Evolutionary conservation across 1,139 yeast genomes (phyloP).

Genomic region (Saccharomyces hybrid): DNA sequence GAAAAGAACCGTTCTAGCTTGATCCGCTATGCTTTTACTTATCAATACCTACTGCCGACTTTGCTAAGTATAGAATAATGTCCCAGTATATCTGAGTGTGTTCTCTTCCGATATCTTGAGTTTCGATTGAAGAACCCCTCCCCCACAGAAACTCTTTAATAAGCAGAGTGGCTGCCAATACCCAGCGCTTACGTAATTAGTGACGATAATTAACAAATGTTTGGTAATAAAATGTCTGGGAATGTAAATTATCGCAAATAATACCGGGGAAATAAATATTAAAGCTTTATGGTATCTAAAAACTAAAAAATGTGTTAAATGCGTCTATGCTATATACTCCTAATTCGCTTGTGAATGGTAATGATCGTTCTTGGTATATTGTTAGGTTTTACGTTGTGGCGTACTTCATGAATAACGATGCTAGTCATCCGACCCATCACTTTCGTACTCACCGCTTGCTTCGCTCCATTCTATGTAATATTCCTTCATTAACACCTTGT

Average conservation of each 20-base stretch:
- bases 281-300: not conserved
- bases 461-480: constrained; percentile 82
- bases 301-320: not conserved
- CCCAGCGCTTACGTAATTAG: not conserved
- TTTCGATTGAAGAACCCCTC: not conserved
- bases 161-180: not conserved
- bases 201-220: not conserved
- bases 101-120: not conserved
- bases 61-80: not conserved
- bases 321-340: not conserved
- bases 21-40: not conserved
- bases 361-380: not conserved
- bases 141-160: constrained; percentile 1
- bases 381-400: not conserved
- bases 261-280: not conserved
- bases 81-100: not conserved
- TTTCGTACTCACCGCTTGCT: constrained; percentile 51
- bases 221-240: not conserved
- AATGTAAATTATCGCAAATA: not conserved
- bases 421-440: constrained; percentile 38
- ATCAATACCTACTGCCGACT: not conserved
- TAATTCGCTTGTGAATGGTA: not conserved
- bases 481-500: constrained; percentile 47
- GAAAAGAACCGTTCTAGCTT: not conserved
- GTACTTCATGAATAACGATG: not conserved